Evolutionary conservation across 805 yeast species (phyloP).

Genomic region (Starmerella stigmatis): DNA sequence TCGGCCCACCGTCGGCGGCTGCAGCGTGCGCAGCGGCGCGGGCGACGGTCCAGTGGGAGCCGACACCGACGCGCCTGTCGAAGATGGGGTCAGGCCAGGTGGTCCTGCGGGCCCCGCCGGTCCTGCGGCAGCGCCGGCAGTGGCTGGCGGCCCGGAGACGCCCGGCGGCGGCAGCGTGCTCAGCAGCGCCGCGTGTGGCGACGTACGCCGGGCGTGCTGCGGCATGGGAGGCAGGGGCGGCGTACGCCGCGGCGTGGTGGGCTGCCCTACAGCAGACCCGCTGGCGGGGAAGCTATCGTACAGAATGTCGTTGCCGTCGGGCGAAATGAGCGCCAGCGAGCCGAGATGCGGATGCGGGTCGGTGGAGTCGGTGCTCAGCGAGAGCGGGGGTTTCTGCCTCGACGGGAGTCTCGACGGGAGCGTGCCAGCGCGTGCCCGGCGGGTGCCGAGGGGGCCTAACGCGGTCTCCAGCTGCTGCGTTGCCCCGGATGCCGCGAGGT

Average conservation of each 20-base stretch:
- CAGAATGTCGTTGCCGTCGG: conserved; percentile 23
- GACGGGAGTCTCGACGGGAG: conserved; percentile 50
- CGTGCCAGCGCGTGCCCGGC: conserved; percentile 70
- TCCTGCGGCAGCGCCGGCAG: too few relatives aligned
- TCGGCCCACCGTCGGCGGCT: neutral
- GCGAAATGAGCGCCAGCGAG: conserved; percentile 29
- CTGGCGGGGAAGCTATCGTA: conserved; percentile 24
- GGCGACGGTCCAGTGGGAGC: neutral
- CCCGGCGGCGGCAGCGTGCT: conserved; percentile 6
- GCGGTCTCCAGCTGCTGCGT: conserved; percentile 5
- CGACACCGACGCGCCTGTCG: too few relatives aligned
- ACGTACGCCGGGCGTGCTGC: conserved; percentile 8
- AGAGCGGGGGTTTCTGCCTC: neutral
- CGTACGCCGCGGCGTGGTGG: conserved; percentile 9
- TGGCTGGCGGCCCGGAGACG: neutral
- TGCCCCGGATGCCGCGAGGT: neutral
- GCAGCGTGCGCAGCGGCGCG: neutral
- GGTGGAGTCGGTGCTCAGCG: neutral
- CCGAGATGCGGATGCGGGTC: conserved; percentile 25
- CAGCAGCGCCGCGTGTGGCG: neutral
- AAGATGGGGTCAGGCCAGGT: too few relatives aligned
- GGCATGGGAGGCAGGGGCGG: conserved; percentile 21
- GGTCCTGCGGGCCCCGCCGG: too few relatives aligned
- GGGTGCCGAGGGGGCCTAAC: conserved; percentile 15
- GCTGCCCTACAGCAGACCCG: conserved; percentile 25